These are phyloP conservation scores for Filobasidium floriforme DNA, from an alignment of 768 basidiomycete genomes.

Conservation along the genomic window DNA sequence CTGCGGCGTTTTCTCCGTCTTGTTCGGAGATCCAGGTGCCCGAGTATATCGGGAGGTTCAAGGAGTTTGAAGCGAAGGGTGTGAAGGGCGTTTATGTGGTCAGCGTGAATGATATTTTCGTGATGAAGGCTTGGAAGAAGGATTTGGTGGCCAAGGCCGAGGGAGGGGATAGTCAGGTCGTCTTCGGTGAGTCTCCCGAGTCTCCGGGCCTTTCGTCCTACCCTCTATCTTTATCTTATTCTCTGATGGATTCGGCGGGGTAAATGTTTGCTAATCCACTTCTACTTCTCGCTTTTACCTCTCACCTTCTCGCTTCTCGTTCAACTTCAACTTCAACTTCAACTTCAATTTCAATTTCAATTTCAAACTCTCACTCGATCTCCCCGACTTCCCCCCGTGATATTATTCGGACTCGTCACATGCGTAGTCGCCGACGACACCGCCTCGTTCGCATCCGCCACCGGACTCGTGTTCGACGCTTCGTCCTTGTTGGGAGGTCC, in stretches of 20 bases:
- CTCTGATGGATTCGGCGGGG: too few relatives aligned
- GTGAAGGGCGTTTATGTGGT: constrained; percentile 61
- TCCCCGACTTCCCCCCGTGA: too few relatives aligned
- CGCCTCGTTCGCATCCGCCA: constrained; percentile 52
- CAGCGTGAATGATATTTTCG: constrained; percentile 69
- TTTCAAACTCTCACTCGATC: too few relatives aligned
- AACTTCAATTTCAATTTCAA: too few relatives aligned
- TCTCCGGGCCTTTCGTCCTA: too few relatives aligned
- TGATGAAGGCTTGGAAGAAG: constrained; percentile 46
- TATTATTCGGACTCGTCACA: too few relatives aligned
- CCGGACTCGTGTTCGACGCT: constrained; percentile 61
- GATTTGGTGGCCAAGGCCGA: constrained; percentile 52
- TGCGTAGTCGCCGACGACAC: constrained; percentile 60
- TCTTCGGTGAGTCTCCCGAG: constrained; percentile 22
- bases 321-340: too few relatives aligned
- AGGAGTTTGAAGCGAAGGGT: constrained; percentile 69
- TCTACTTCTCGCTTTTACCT: too few relatives aligned
- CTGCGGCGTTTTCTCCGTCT: constrained; percentile 51
- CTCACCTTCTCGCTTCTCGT: too few relatives aligned
- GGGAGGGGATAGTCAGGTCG: constrained; percentile 52
- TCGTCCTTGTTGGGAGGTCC: constrained; percentile 58
- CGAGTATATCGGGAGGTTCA: constrained; percentile 59
- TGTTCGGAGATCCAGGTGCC: constrained; percentile 46
- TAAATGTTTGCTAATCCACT: too few relatives aligned
- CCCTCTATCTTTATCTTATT: neutral